Percentiles rank a stretch among this genome's conserved stretches.
Evolutionary conservation across 2,329 filamentous ascomycete species (phyloP).

Genomic region (Colletotrichum sp.): DNA sequence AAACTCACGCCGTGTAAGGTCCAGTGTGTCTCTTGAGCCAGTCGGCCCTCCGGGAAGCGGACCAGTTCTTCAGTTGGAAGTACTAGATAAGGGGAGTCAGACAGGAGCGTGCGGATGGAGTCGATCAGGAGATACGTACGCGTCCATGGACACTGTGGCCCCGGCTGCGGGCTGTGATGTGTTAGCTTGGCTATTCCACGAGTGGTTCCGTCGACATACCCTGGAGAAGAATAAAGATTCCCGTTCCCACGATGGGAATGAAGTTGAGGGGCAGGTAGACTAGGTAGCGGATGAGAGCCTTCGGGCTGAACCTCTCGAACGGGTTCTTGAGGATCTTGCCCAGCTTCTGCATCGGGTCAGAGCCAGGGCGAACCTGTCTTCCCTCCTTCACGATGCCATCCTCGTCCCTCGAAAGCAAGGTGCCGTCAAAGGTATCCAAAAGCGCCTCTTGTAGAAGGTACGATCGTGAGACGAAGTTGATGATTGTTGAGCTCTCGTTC

Average conservation of each 20-base stretch:
- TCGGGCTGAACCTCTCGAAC: conserved; percentile 61
- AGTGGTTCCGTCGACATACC: conserved; percentile 43
- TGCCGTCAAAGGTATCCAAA: conserved; percentile 88
- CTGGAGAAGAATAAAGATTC: conserved; percentile 80
- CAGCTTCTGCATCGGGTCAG: conserved; percentile 60
- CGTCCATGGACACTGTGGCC: conserved; percentile 57
- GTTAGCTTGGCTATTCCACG: background rate
- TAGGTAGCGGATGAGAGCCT: conserved; percentile 76
- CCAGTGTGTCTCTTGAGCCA: conserved; percentile 75
- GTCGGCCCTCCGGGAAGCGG: conserved; percentile 63
- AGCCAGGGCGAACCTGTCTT: conserved; percentile 71
- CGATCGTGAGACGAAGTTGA: conserved; percentile 64
- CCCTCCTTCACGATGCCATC: conserved; percentile 73
- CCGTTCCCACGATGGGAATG: conserved; percentile 86
- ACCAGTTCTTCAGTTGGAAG: conserved; percentile 91
- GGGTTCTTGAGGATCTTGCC: conserved; percentile 64
- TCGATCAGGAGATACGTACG: conserved; percentile 41
- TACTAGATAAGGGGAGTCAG: conserved; percentile 59
- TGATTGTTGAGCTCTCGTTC: conserved; percentile 64
- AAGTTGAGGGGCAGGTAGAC: conserved; percentile 93
- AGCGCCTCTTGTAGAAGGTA: conserved; percentile 84
- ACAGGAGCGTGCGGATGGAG: background rate
- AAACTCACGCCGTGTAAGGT: conserved; percentile 76
- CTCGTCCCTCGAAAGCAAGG: conserved; percentile 56
- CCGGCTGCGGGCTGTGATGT: conserved; percentile 39